Base-by-base conservation (phyloP, 2,329 filamentous ascomycete species). In the Claviceps cyperi region DNA sequence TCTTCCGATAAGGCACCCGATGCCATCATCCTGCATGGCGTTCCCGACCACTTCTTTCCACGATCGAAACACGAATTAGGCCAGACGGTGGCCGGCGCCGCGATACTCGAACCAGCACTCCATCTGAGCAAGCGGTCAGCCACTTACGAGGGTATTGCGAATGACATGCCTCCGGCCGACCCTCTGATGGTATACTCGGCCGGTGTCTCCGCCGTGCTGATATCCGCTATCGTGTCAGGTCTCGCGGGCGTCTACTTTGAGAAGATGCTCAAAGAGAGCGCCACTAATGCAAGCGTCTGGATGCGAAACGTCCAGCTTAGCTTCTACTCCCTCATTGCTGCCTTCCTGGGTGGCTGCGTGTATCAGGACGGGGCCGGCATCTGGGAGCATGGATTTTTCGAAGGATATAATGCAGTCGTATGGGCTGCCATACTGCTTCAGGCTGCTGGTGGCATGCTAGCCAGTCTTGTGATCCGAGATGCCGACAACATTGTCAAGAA, bases 301-400 rank as follows among this genome's bases (percentile, higher is more conserved):
- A 83, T 92, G 43, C 83, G 92, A 54, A 98, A 97, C 63, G 84
- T 96, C 45, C 92, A 98, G 65, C 72, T 98, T 22, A 90, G 89
- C 1, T 86, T 96, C 62, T 98, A 95, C 69, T 95, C 90, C 1
- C 73, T 97, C 1, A 91, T 96, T 59, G 88, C 91, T 0, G 86
- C 90, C 1, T 73, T 96, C 0, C 80, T 97, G 51, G 75, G 94
- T 48, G 92, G 91, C 1, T 83, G 97, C 5, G 69, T 94, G 2
- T 86, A 86, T 68, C 86, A 88, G 55, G 92, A 98, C 57, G 92
- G 91, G 24, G 79, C 82, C 53, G 83, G 85, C 40, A 89, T 98
- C 55, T 76, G 83, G 24, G 80, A 84, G 64, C 81, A 86, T 54
- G 92, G 92, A 13, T 94, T 97, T 67, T 97, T 98, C 58, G 84